phyloP scores from a whole-genome alignment of 2,329 filamentous ascomycete species.

The Samsoniella hepiali region DNA sequence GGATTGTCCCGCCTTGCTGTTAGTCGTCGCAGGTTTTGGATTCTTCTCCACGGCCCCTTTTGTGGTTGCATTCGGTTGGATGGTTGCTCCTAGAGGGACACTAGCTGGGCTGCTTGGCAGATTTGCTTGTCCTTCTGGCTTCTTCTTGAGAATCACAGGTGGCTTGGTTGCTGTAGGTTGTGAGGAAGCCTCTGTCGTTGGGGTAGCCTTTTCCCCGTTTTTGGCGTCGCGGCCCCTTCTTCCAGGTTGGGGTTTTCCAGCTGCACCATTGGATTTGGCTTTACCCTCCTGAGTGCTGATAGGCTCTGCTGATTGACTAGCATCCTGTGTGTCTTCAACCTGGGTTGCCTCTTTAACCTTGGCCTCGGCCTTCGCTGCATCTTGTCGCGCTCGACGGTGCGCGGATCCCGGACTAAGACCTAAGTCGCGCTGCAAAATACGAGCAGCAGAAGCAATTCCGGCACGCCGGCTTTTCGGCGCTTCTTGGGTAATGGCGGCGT shows the following conservation, averaged over 20 bases:
- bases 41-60: constrained; percentile 30
- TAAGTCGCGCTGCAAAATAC: constrained; percentile 63
- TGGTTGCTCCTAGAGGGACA: neutral
- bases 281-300: constrained; percentile 20
- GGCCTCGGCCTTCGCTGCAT: constrained; percentile 55
- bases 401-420: constrained; percentile 62
- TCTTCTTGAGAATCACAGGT: constrained; percentile 43
- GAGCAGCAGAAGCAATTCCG: constrained; percentile 61
- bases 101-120: constrained; percentile 22
- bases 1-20: constrained; percentile 26
- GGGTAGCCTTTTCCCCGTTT: constrained; percentile 37
- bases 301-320: neutral
- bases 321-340: neutral
- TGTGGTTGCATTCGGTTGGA: constrained; percentile 26
- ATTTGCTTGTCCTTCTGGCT: constrained; percentile 30
- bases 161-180: constrained; percentile 29
- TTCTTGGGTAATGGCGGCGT: constrained; percentile 30
- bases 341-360: constrained; percentile 23
- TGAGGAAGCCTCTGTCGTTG: constrained; percentile 32
- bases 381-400: constrained; percentile 57
- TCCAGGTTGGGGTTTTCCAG: constrained; percentile 19
- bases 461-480: constrained; percentile 54
- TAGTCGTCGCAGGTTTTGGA: constrained; percentile 38
- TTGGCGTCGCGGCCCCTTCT: constrained; percentile 37
- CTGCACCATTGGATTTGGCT: constrained; percentile 21